Evolutionary conservation across 1,284 basidiomycete genomes (phyloP), one percentile per base, ranked within the genome.

Genomic region (Porogramme epimiltina): DNA sequence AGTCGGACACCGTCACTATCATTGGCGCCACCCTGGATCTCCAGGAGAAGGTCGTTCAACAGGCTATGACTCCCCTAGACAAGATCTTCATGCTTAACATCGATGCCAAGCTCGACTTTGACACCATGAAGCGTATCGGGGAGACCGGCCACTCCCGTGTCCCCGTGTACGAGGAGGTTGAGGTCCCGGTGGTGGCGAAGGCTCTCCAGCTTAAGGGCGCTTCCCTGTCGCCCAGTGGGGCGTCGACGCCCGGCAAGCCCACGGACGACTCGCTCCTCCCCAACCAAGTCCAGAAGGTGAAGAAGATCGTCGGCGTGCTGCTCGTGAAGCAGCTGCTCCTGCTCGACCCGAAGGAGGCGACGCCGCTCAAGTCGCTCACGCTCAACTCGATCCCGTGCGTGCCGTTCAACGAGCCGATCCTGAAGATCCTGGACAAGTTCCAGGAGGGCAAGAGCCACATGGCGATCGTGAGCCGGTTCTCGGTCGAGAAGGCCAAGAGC

Each of bases 391-490:
- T 95, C 2, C 88, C 87, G 0, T 88, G 86, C 37, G 89, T 95
- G 1, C 87, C 91, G 0, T 86, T 81, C 52, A 91, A 95, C 62
- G 90, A 93, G 68, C 83, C 91, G n/a, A 75, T 96, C 3, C 80
- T 95, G 16, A 85, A 88, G 33, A 89, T 95, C 56, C 79, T 96
- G 47, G 93, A 95, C 66, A 88, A 80, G 54, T 95, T 96, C 70
- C 93, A 95, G 67, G 91, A 94, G 65, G 93, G 93, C n/a, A 80
- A 91, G 38, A 90, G 87, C 36, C 93, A 96, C 66, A 93, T 96
- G 81, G 93, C 93, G 31, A 88, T 95, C 58, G 92, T 96, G 58
- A 83, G 82, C 54, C 81, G 87, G 41, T 66, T 74, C 56, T 70
- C 70, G 45, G 53, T 70, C 54, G 67, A 66, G 62, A 65, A 80